Evolutionary conservation across 306 rosid species (phyloP).

Genomic region (Cajanus cajan): DNA sequence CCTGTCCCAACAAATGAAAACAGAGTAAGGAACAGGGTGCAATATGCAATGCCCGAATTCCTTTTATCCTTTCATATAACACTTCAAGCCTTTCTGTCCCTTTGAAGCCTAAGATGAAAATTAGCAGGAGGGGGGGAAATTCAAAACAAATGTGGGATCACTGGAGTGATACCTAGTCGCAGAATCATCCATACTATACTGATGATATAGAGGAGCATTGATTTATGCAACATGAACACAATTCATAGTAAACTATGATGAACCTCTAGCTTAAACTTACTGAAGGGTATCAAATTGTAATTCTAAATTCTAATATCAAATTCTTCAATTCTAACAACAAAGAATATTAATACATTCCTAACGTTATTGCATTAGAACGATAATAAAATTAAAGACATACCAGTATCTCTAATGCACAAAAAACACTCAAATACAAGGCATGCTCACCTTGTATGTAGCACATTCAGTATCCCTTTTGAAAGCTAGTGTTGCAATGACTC

Average conservation of each 20-base stretch:
- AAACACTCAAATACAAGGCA: neutral
- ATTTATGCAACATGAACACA: neutral
- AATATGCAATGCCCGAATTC: neutral
- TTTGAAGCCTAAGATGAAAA: neutral
- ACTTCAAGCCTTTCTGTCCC: neutral
- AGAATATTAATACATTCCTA: neutral
- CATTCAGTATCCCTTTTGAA: slow-evolving; percentile 82
- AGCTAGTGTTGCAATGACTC: slow-evolving; percentile 77
- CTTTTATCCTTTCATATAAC: neutral
- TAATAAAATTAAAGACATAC: neutral
- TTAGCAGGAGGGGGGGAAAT: neutral
- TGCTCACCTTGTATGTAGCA: slow-evolving; percentile 79
- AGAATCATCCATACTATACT: neutral
- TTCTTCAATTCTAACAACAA: slow-evolving; percentile 17
- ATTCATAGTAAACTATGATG: neutral
- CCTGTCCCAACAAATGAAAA: neutral
- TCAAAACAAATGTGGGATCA: neutral
- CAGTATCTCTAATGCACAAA: slow-evolving; percentile 1
- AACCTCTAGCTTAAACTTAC: neutral
- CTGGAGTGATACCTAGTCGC: neutral
- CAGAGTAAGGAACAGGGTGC: slow-evolving; percentile 3
- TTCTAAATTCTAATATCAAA: neutral
- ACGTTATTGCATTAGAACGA: neutral
- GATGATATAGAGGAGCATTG: neutral
- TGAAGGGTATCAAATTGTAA: neutral